Conservation (phyloP, 1,284 basidiomycete genomes). For the Leccinum solheimii region DNA sequence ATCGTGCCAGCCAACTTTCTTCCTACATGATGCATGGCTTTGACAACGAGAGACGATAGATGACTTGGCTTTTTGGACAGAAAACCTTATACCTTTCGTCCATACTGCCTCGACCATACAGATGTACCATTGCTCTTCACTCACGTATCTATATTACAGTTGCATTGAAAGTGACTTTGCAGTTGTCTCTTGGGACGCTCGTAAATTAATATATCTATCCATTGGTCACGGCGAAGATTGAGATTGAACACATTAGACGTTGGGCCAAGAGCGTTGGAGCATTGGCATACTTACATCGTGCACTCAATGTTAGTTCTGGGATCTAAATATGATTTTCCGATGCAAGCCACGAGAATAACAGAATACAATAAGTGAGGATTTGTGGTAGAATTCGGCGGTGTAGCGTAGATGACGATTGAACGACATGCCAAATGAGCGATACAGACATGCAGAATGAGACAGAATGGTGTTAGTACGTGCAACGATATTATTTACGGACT, state of each 20-base stretch:
- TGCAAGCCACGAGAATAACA: slow-evolving; percentile 17
- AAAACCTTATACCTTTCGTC: slow-evolving; percentile 6
- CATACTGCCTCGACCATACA: slow-evolving; percentile 14
- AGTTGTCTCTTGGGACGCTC: slow-evolving; percentile 17
- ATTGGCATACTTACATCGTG: neutral
- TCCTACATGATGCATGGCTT: slow-evolving; percentile 26
- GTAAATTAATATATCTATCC: slow-evolving; percentile 37
- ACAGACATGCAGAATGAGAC: slow-evolving; percentile 18
- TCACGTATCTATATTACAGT: slow-evolving; percentile 35
- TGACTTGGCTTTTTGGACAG: neutral
- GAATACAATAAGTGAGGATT: slow-evolving; percentile 33
- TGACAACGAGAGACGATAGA: slow-evolving; percentile 5
- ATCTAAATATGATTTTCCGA: slow-evolving; percentile 18
- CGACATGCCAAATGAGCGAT: slow-evolving; percentile 9
- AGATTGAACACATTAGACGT: slow-evolving; percentile 2
- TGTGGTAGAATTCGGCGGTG: slow-evolving; percentile 6
- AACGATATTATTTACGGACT: slow-evolving; percentile 57
- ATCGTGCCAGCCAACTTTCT: slow-evolving; percentile 41
- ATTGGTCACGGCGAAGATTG: slow-evolving; percentile 4
- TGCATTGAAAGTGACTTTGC: slow-evolving; percentile 28
- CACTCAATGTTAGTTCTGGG: slow-evolving; percentile 7
- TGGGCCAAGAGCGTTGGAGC: neutral
- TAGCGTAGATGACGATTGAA: slow-evolving; percentile 14
- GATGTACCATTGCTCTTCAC: slow-evolving; percentile 30
- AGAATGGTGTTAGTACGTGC: slow-evolving; percentile 13